Base-by-base conservation (phyloP, 2,329 filamentous ascomycete genomes). In the Penicillium freii region DNA sequence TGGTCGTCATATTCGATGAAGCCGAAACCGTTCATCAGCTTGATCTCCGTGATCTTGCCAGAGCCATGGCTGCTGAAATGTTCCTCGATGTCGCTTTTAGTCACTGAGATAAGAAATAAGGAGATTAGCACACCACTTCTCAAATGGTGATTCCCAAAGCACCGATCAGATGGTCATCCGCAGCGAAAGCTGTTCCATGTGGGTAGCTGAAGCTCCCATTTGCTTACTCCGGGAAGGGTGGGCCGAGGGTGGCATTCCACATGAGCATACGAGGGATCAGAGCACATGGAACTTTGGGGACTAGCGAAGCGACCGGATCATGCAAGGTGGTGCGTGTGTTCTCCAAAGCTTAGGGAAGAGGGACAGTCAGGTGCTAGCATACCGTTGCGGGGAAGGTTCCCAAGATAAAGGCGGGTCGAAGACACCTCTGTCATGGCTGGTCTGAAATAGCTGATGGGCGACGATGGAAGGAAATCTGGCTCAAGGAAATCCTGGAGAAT, bases 1-100 rank as follows among this genome's bases (percentile, higher is more conserved):
- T 92, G 87, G 80, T 97, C 94, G 78, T 97, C 95, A 79, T 97
- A 99, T 78, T 99, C 94, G 75, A 99, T 96, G 82, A 99, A 99
- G 75, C 94, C 94, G 75, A 99, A 99, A 72, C 94, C 94, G 75
- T 96, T 97, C 94, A 99, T 99, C 64, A 99, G 87, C 83, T 99
- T 99, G 81, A 99, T 93, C 81, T 99, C 94, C 67, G 90, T 94
- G 75, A 99, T 97, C 77, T 96, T 92, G 77, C 94, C 94, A 69
- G 92, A 93, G 74, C 93, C 94, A 87, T 97, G 92, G 72, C 87
- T 91, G 76, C 88, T 88, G 80, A 99, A 99, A 78, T 97, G 93
- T 71, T 87, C 86, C 80, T 97, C 92, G 76, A 99, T 89, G 76
- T 99, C 93, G 78, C 90, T 87, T 82, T 97, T 97, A 78, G 92